Evolutionary conservation across 768 basidiomycete genomes (phyloP), one percentile per base, ranked within the genome.

Genomic region (Tylopilus cervinicoccineus): DNA sequence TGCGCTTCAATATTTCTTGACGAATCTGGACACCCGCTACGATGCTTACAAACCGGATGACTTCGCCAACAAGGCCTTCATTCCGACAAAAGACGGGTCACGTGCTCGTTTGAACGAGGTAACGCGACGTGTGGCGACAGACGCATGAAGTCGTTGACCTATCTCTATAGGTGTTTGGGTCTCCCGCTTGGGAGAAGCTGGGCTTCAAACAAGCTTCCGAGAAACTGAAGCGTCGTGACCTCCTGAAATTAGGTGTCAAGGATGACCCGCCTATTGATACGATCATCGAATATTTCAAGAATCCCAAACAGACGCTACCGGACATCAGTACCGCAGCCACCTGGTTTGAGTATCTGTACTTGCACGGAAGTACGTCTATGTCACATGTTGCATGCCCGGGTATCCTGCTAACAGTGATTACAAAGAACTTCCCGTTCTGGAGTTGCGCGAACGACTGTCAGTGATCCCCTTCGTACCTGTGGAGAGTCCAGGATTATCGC

Each of bases 1-100:
- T 16, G 51, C 55, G 3, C 55, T 54, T 19, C 47, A n/a, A 22
- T 48, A 53, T 34, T 41, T 58, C 43, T 37, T 58, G 29, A 39
- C 16, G 12, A 43, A 57, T 40, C 40, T 57, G 4, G 51, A 43
- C 6, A 33, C 32, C 20, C 43, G 0, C n/a, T 58, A 57, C 40
- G 14, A n/a, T 24, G 38, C n/a, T 33, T 58, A 58, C 44, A 45
- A 49, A 32, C 20, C 51, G 2, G 47, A 54, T 0, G 4, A 54
- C n/a, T 58, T 57, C 10, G 39, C 40, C 1, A 4, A 48, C 11
- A 8, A 39, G 13, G 39, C 50, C n/a, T 56, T 57, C 16, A 56
- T 56, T 16, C 55, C 55, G 11, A 57, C 56, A 6, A 36, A 58
- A 27, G 0, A 11, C 2, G 46, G 33, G 12, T 31, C 37, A 1